Conservation (phyloP, 2,329 filamentous ascomycete species). For the Apiospora marii region DNA sequence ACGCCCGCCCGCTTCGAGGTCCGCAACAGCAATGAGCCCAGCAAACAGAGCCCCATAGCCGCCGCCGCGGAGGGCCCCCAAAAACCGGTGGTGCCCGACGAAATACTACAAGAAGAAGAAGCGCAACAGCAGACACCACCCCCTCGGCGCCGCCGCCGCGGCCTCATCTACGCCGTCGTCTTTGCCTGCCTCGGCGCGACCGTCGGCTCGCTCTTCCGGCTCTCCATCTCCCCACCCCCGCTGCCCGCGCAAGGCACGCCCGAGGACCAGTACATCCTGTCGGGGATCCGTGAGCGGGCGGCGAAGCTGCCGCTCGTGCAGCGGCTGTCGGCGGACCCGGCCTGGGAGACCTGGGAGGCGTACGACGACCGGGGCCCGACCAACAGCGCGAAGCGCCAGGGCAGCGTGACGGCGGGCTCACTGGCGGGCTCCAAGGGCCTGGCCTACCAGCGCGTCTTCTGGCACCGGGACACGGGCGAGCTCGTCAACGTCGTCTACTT, state of each 20-base stretch:
- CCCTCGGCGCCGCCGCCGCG: slow-evolving; percentile 35
- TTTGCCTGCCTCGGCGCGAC: slow-evolving; percentile 52
- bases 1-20: slow-evolving; percentile 16
- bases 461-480: slow-evolving; percentile 64
- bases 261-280: slow-evolving; percentile 51
- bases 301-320: slow-evolving; percentile 57
- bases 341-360: slow-evolving; percentile 51
- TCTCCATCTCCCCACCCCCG: slow-evolving; percentile 53
- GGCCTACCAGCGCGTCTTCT: slow-evolving; percentile 69
- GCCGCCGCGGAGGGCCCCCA: slow-evolving; percentile 1
- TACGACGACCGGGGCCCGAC: slow-evolving; percentile 37
- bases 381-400: slow-evolving; percentile 27
- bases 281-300: slow-evolving; percentile 51
- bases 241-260: slow-evolving; percentile 48
- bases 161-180: slow-evolving; percentile 39
- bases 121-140: slow-evolving; percentile 23
- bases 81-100: background rate
- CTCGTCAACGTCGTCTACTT: slow-evolving; percentile 72
- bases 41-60: background rate
- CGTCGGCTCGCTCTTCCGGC: slow-evolving; percentile 47
- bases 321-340: slow-evolving; percentile 52
- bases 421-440: slow-evolving; percentile 52
- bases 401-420: slow-evolving; percentile 50
- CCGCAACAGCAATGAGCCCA: slow-evolving; percentile 1
- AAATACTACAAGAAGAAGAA: background rate